A percentile compares a stretch with the other conserved stretches of the same genome.
These are phyloP conservation scores for Colletotrichum navitas DNA, from an alignment of 2,329 filamentous ascomycete genomes.

Conservation along the genomic window DNA sequence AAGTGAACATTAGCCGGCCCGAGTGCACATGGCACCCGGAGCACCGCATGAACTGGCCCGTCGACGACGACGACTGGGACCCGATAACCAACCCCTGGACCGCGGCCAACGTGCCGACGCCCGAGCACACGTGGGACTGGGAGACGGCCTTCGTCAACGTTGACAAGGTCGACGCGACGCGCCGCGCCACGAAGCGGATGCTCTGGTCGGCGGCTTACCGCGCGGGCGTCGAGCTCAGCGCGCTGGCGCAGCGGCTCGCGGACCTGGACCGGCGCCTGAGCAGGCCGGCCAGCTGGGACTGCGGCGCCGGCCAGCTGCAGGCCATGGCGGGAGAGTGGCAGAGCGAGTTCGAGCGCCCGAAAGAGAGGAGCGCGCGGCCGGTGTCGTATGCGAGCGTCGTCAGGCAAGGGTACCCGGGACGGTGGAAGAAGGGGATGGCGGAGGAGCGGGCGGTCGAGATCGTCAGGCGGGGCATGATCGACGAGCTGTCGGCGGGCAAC, in stretches of 20 bases:
- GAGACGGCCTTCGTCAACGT: conserved; percentile 43
- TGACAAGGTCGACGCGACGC: conserved; percentile 41
- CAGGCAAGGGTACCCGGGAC: conserved; percentile 48
- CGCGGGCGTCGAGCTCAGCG: conserved; percentile 52
- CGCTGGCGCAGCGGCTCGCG: conserved; percentile 34
- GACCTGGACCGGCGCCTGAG: conserved; percentile 37
- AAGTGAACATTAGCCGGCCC: conserved; percentile 48
- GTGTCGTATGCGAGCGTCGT: conserved; percentile 50
- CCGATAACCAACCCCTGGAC: conserved; percentile 9
- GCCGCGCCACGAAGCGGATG: conserved; percentile 45
- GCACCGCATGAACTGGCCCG: conserved; percentile 48
- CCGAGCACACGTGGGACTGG: conserved; percentile 41
- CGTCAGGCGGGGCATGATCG: conserved; percentile 55
- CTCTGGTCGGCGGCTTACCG: conserved; percentile 55
- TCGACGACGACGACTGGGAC: conserved; percentile 29
- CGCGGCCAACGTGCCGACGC: conserved; percentile 18
- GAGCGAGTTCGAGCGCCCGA: conserved; percentile 6
- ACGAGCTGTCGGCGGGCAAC: conserved; percentile 58
- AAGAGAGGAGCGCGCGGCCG: conserved; percentile 23
- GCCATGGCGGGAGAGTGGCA: conserved; percentile 40
- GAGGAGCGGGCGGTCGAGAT: conserved; percentile 35
- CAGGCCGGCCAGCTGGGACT: conserved; percentile 20
- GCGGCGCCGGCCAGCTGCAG: conserved; percentile 38
- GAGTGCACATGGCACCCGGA: conserved; percentile 49
- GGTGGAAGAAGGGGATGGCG: conserved; percentile 28